Evolutionary conservation across 2,329 filamentous ascomycete genomes (phyloP), one percentile per base, ranked within the genome.

Genomic region (Trichoderma asperellum): DNA sequence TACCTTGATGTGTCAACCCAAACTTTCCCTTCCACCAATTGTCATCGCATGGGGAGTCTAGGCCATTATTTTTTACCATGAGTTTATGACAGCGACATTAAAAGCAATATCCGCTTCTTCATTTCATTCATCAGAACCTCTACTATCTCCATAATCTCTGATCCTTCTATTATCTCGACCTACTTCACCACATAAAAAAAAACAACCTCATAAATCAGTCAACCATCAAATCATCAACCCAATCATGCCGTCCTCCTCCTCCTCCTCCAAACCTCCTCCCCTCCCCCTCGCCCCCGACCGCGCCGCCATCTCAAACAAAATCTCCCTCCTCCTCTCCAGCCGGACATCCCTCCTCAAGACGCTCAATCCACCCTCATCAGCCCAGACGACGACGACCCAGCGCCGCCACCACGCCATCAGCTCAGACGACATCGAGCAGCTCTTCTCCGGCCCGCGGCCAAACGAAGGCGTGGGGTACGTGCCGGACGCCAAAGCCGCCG

Each of bases 391-490:
- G 16, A 24, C n/a, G 6, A 24, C 47, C 2, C 40, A n/a, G 10
- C 47, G 47, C 47, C 73, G 60, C 6, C 70, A 34, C 32, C 37
- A 40, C 2, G 64, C 71, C 29, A 49, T 71, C 29, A 49, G 68
- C 37, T 62, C 70, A 16, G 72, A 76, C 64, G 73, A 73, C 60
- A 75, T 76, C 21, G 74, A 77, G 29, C 76, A 78, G 64, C 61
- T 77, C 35, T 71, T 73, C 10, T 71, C 71, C 4, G 70, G 63
- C 12, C 37, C 72, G 34, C 72, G 73, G 47, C 76, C 76, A 47
- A 83, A 83, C 73, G 77, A 79, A 29, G 83, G 83, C 43, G 72
- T 84, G 11, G 83, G 83, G 10, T 83, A 80, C 73, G 74, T 77
- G 11, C 73, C 79, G 2, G 72, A 77, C 7, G 68, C 64, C 7